Evolutionary conservation across 2,329 filamentous ascomycete genomes (phyloP).

Genomic region (Aspergillus puulaauensis): DNA sequence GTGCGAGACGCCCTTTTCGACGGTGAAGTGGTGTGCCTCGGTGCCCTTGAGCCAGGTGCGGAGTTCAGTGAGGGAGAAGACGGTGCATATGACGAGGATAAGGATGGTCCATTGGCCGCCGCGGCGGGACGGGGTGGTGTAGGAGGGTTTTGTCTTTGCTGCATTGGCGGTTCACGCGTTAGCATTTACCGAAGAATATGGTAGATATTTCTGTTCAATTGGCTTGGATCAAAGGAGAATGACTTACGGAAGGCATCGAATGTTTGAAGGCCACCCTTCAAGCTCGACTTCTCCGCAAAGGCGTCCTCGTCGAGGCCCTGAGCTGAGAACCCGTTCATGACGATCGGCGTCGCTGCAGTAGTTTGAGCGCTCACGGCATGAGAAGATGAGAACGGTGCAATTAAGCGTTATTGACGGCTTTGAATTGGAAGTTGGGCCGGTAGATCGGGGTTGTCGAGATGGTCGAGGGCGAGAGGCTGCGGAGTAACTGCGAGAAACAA

Average conservation of each 20-base stretch:
- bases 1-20: conserved; percentile 87
- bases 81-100: conserved; percentile 70
- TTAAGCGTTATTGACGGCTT: neutral
- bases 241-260: conserved; percentile 91
- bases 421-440: neutral
- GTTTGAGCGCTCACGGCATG: conserved; percentile 25
- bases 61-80: conserved; percentile 77
- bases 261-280: conserved; percentile 63
- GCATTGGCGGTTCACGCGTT: conserved; percentile 6
- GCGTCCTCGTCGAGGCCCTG: conserved; percentile 71
- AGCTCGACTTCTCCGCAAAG: conserved; percentile 70
- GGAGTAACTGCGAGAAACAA: conserved; percentile 2
- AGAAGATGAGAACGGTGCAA: conserved; percentile 12
- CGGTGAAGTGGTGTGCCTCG: conserved; percentile 86
- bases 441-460: neutral
- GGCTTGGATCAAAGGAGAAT: neutral
- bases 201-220: neutral
- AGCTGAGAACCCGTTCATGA: conserved; percentile 78
- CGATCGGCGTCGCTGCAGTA: conserved; percentile 20
- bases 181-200: neutral
- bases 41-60: conserved; percentile 78
- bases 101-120: conserved; percentile 93
- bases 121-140: conserved; percentile 77
- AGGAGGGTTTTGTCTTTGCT: conserved; percentile 96
- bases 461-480: neutral